Percentiles rank a stretch among this genome's conserved stretches.
phyloP scores from a whole-genome alignment of 179 eudicot genomes.

The Heliamphora ciliata region DNA sequence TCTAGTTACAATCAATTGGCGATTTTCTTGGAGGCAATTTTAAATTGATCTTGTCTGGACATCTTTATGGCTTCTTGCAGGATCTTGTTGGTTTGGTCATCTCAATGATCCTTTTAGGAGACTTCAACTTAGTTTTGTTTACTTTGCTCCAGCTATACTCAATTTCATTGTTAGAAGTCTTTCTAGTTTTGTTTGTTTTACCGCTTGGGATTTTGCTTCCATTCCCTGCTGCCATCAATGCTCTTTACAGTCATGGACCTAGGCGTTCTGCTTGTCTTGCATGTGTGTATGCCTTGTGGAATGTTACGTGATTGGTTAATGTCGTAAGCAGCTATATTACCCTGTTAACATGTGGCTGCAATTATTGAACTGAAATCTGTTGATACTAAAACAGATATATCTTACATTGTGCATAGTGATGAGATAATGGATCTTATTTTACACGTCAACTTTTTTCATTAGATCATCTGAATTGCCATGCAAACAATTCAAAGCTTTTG shows the following conservation, averaged over 20 bases:
- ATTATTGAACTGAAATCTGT: neutral
- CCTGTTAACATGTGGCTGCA: neutral
- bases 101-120: conserved; percentile 84
- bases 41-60: neutral
- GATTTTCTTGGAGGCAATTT: neutral
- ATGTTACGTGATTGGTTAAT: conserved; percentile 75
- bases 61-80: conserved; percentile 39
- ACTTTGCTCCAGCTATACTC: conserved; percentile 94
- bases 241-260: conserved; percentile 95
- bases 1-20: neutral
- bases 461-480: neutral
- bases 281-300: conserved; percentile 95
- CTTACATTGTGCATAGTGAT: neutral
- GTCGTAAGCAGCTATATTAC: conserved; percentile 53
- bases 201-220: conserved; percentile 96
- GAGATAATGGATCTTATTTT: neutral
- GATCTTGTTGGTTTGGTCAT: conserved; percentile 98
- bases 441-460: neutral
- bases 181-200: conserved; percentile 62
- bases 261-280: conserved; percentile 96
- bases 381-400: neutral
- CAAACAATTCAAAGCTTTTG: neutral
- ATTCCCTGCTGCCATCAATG: conserved; percentile 96
- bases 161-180: conserved; percentile 68
- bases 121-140: conserved; percentile 89